Base-by-base conservation (phyloP, 805 yeast species). In the Ogataea trehalophila region DNA sequence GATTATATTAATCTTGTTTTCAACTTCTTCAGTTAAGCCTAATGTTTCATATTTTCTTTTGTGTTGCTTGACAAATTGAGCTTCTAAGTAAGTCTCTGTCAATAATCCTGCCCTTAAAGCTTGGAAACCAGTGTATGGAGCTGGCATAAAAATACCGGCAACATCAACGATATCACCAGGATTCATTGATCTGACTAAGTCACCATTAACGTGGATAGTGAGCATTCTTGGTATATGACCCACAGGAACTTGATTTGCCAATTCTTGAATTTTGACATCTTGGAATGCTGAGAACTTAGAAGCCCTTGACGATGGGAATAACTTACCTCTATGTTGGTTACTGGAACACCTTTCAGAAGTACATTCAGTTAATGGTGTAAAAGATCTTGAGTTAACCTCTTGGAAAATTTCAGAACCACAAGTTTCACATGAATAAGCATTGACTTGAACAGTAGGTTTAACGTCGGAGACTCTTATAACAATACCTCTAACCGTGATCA, bases 371-470 rank as follows among this genome's bases (percentile, higher is more conserved):
- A 90, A 71, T n/a, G 99, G 99, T 29, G 86, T 82, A 69, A 87
- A 95, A 39, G 87, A 82, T 62, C 83, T 81, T 17, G 91, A 71
- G 54, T 80, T 83, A 55, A 94, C 96, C 65, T 95, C 98, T 71
- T 94, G 98, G 75, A 95, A 94, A 45, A 89, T 82, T 69, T 94
- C 99, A 68, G 79, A 85, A 42, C 99, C 99, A 74, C 99, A 94
- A 59, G 86, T 86, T 65, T 94, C 99, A 71, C 99, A 94, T 6
- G 98, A 88, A 65, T 92, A 95, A 1, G 99, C 98, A 58, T 85
- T 89, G 45, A 94, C 97, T 50, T 79, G 73, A 7, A 94, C 87
- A 6, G 88, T 75, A 4, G 99, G 99, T 66, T 91, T 92, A 39
- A 94, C 99, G 65, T 94, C 99, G 2, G 96, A 85, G 5, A 91